A percentile compares a stretch with the other conserved stretches of the same genome.
These are phyloP conservation scores for Ceratocystis eucalypticola DNA, from an alignment of 2,329 filamentous ascomycete species.

Conservation along the genomic window DNA sequence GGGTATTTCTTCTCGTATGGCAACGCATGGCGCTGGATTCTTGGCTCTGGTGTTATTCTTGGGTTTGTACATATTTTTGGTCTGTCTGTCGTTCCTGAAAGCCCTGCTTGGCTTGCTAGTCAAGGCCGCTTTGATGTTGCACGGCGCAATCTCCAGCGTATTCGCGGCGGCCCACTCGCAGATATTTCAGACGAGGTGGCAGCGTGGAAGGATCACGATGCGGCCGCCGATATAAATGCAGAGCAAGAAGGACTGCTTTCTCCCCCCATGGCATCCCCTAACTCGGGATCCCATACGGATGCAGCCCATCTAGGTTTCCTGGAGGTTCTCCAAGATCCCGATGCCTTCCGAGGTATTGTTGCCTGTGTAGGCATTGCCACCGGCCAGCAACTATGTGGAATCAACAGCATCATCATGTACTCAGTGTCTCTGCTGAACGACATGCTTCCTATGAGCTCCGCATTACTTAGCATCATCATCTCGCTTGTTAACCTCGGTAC, in stretches of 20 bases:
- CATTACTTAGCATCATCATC: slow-evolving; percentile 73
- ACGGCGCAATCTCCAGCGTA: slow-evolving; percentile 54
- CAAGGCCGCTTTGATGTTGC: slow-evolving; percentile 49
- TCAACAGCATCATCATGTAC: slow-evolving; percentile 98
- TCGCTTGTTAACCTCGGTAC: slow-evolving; percentile 76
- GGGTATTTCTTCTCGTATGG: slow-evolving; percentile 79
- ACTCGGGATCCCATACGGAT: slow-evolving; percentile 15
- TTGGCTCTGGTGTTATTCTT: slow-evolving; percentile 58
- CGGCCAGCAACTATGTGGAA: slow-evolving; percentile 80
- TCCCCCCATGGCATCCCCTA: slow-evolving; percentile 20
- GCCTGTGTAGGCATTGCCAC: slow-evolving; percentile 86
- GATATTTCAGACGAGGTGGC: slow-evolving; percentile 63
- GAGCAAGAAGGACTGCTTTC: slow-evolving; percentile 61
- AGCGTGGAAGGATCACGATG: slow-evolving; percentile 32
- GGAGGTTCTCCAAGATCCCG: slow-evolving; percentile 51
- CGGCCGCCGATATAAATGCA: slow-evolving; percentile 31
- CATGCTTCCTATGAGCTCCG: slow-evolving; percentile 68
- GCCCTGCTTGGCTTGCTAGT: slow-evolving; percentile 71
- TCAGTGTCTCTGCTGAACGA: slow-evolving; percentile 77
- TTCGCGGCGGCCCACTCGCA: slow-evolving; percentile 57
- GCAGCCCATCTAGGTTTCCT: slow-evolving; percentile 43
- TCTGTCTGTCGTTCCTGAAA: slow-evolving; percentile 69
- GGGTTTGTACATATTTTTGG: slow-evolving; percentile 54
- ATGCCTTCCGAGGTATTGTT: slow-evolving; percentile 59
- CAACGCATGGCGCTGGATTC: slow-evolving; percentile 68